A percentile compares a stretch with the other conserved stretches of the same genome.
These are phyloP conservation scores for Tetracladium marchalianum DNA, from an alignment of 495 filamentous ascomycete species.

Conservation along the genomic window DNA sequence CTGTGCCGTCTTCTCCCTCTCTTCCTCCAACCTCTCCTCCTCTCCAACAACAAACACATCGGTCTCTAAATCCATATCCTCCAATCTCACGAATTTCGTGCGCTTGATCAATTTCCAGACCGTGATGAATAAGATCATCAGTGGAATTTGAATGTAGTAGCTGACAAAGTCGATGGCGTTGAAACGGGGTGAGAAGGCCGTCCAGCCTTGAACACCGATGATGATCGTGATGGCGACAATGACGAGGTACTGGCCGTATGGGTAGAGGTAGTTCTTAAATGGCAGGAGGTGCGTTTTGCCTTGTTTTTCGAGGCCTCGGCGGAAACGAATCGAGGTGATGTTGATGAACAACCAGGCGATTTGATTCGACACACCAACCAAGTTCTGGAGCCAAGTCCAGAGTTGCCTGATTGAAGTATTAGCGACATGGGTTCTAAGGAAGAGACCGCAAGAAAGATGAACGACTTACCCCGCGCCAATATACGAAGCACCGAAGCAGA, in stretches of 20 bases:
- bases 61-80: conserved; percentile 44
- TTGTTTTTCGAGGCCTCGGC: conserved; percentile 39
- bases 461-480: conserved; percentile 39
- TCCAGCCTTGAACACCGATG: conserved; percentile 52
- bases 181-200: conserved; percentile 43
- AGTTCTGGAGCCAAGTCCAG: conserved; percentile 23
- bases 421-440: not conserved
- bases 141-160: conserved; percentile 43
- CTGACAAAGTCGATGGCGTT: conserved; percentile 39
- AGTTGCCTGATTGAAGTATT: conserved; percentile 1
- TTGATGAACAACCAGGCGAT: conserved; percentile 51
- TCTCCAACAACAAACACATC: conserved; percentile 35
- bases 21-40: conserved; percentile 13
- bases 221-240: conserved; percentile 43
- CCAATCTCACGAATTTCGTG: conserved; percentile 41
- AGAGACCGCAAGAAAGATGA: not conserved
- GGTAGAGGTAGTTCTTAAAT: conserved; percentile 54
- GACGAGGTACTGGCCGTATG: conserved; percentile 41
- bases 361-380: conserved; percentile 56
- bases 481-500: conserved; percentile 52
- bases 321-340: conserved; percentile 49
- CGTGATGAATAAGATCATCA: conserved; percentile 40
- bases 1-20: conserved; percentile 11
- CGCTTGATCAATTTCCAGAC: conserved; percentile 44
- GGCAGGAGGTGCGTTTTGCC: conserved; percentile 47